Percentiles rank a stretch among this genome's conserved stretches.
phyloP scores from a whole-genome alignment of 805 yeast species.

The Myxozyma kluyveri region DNA sequence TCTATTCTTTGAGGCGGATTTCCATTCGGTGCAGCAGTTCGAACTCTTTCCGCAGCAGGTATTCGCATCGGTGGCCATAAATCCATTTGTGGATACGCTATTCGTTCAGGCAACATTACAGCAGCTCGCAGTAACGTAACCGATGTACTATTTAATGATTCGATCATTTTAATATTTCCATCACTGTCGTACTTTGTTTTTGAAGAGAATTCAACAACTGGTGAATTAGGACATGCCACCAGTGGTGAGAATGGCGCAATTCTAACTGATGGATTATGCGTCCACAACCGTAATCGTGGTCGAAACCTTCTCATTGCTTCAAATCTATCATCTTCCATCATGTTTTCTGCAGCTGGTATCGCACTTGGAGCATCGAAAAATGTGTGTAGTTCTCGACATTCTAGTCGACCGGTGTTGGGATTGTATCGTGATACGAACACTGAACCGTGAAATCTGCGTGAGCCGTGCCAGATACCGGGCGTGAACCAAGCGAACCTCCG shows the following conservation, averaged over 20 bases:
- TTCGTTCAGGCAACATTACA: constrained; percentile 26
- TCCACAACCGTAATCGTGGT: constrained; percentile 13
- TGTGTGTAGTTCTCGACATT: constrained; percentile 25
- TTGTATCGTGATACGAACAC: constrained; percentile 30
- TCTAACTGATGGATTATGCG: constrained; percentile 15
- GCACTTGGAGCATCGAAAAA: constrained; percentile 2
- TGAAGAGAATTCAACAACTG: constrained; percentile 16
- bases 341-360: background rate
- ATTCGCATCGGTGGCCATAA: constrained; percentile 31
- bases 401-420: constrained; percentile 25
- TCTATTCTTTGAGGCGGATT: constrained; percentile 27
- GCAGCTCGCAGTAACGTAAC: constrained; percentile 26
- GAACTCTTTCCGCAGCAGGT: constrained; percentile 31
- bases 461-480: constrained; percentile 36
- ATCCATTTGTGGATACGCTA: constrained; percentile 31
- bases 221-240: constrained; percentile 12
- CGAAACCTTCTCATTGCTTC: background rate
- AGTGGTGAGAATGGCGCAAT: constrained; percentile 16
- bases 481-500: constrained; percentile 32
- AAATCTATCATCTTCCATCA: background rate
- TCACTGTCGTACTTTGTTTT: constrained; percentile 20
- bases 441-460: constrained; percentile 31
- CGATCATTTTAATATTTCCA: constrained; percentile 15
- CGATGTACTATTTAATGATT: constrained; percentile 16
- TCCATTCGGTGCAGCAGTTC: constrained; percentile 22